These are phyloP conservation scores for Straminergon stramineum DNA, from an alignment of 225 moss, liverwort and hornwort genomes.

Conservation along the genomic window DNA sequence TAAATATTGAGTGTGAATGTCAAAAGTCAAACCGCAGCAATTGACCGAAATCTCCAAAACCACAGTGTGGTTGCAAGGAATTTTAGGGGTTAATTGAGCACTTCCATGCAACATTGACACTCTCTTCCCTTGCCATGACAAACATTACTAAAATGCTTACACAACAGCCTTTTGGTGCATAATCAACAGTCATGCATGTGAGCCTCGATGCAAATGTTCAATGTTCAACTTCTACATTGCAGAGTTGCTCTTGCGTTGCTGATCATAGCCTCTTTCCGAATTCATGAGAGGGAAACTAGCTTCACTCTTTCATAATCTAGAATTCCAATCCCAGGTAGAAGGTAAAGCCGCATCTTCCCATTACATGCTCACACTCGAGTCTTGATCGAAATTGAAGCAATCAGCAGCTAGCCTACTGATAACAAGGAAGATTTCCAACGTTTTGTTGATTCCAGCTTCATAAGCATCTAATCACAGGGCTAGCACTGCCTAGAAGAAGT, in stretches of 20 bases:
- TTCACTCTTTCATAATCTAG: background rate
- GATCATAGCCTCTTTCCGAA: background rate
- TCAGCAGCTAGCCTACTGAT: background rate
- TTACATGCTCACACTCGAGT: background rate
- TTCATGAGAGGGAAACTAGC: background rate
- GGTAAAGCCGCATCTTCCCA: background rate
- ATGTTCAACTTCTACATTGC: background rate
- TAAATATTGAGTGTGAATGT: accelerated
- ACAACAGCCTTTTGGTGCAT: background rate
- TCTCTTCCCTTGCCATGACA: no score
- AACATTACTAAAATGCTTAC: background rate
- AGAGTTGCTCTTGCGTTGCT: background rate
- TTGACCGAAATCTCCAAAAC: no score
- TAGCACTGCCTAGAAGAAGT: background rate
- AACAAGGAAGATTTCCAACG: no score
- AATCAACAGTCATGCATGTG: background rate
- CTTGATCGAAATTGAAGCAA: background rate
- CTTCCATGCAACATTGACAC: no score
- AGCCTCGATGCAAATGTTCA: no score
- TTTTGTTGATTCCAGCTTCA: background rate
- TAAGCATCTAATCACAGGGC: background rate
- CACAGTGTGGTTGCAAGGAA: no score
- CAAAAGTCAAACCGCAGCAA: no score
- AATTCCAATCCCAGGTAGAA: background rate
- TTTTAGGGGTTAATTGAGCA: no score